Base-by-base conservation (phyloP, 306 rosid genomes). In the Dalbergia cultrata region DNA sequence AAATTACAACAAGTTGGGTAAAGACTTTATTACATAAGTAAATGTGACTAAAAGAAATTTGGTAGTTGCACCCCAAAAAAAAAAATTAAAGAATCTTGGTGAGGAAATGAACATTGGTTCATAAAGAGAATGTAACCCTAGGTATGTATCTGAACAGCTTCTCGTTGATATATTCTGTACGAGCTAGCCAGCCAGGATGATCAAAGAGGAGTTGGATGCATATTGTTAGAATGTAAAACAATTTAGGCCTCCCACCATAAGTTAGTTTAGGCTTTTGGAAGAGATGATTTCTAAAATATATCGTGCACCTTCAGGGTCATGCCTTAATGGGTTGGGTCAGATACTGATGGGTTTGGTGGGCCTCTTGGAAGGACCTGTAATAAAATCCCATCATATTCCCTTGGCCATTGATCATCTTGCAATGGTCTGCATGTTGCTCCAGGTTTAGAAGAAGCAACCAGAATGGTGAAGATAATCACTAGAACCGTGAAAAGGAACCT, bases 341-440 rank as follows among this genome's bases (percentile, higher is more conserved):
- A 82, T 33, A 19, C 5, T 3, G 83, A 10, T 12, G 85, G 85
- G 6, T 3, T 57, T 0, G 44, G 0, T 1, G 78, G 53, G 3
- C 92, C 92, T 45, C 80, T 84, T 31, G 75, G 87, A 70, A 92
- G 87, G 12, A 75, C 14, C 47, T 85, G 85, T 68, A 87, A 50
- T 22, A 82, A 61, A 57, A 85, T 80, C 12, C 84, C 80, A 67
- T 86, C 75, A 72, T 82, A 33, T 17, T 80, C 60, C 84, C 63
- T 60, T 0, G 72, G 17, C 90, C 86, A 86, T n/a, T 54, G 17
- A 3, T 89, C 86, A 85, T 62, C 81, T 26, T 59, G 80, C 74
- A 90, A 67, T 0, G 83, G 75, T 74, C 95, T 92, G 53, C 68
- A 82, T 18, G 63, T 58, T 45, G 64, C 88, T 67, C 81, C 97